phyloP scores from a whole-genome alignment of 2,329 filamentous ascomycete species.

The Colletotrichum liriopes region DNA sequence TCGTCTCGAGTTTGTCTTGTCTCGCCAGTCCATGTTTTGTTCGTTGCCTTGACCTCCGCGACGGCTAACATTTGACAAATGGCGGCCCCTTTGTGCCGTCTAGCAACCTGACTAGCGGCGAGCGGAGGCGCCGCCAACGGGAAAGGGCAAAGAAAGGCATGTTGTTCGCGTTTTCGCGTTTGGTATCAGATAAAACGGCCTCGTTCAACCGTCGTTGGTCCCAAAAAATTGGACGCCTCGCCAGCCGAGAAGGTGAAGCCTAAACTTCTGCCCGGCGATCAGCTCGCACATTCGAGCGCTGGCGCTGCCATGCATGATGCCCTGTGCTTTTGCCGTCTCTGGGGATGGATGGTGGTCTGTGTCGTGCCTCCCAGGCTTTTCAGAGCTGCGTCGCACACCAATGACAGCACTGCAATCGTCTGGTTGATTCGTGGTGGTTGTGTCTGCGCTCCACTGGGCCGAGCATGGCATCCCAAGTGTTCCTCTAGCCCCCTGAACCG shows the following conservation, averaged over 20 bases:
- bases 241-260: not conserved
- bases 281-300: not conserved
- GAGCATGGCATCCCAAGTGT: not conserved
- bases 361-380: slow-evolving; percentile 2
- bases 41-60: not conserved
- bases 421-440: not conserved
- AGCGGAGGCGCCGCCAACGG: slow-evolving; percentile 3
- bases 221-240: not conserved
- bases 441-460: not conserved
- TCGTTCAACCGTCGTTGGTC: too few relatives aligned
- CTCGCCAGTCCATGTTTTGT: too few relatives aligned
- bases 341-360: slow-evolving; percentile 31
- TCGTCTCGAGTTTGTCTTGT: not conserved
- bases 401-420: not conserved
- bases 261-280: not conserved
- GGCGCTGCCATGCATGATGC: not conserved
- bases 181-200: not conserved
- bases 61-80: not conserved
- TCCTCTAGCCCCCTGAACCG: slow-evolving; percentile 12
- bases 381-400: not conserved
- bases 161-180: not conserved
- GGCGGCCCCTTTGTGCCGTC: slow-evolving; percentile 1
- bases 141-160: not conserved
- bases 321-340: not conserved
- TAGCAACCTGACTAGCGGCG: not conserved